These are phyloP conservation scores for Hanseniaspora taiwanica DNA, from an alignment of 805 yeast genomes.

Conservation along the genomic window DNA sequence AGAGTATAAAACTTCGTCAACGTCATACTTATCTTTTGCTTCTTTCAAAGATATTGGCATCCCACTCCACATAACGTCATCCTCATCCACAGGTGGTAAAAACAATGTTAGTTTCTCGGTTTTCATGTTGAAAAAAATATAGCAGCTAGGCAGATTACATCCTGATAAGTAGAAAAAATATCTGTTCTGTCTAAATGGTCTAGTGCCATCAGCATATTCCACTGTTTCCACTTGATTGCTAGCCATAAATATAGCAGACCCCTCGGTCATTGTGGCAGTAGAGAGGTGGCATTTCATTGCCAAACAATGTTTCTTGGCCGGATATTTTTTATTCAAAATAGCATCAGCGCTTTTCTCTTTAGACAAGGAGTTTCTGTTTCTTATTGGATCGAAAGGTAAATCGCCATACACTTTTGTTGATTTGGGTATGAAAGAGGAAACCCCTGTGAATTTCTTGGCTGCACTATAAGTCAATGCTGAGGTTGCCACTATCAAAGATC, in stretches of 20 bases:
- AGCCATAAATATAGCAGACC: slow-evolving; percentile 53
- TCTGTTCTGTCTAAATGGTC: slow-evolving; percentile 76
- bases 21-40: slow-evolving; percentile 56
- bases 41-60: slow-evolving; percentile 57
- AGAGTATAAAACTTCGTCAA: slow-evolving; percentile 64
- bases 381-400: slow-evolving; percentile 6
- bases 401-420: slow-evolving; percentile 1
- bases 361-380: slow-evolving; percentile 3
- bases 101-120: slow-evolving; percentile 53
- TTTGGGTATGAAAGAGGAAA: neutral
- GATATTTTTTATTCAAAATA: slow-evolving; percentile 42
- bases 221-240: slow-evolving; percentile 33
- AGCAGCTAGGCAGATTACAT: slow-evolving; percentile 65
- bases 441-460: slow-evolving; percentile 1
- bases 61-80: slow-evolving; percentile 96
- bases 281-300: slow-evolving; percentile 30
- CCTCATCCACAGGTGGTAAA: slow-evolving; percentile 72
- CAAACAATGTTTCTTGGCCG: slow-evolving; percentile 67
- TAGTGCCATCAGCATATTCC: slow-evolving; percentile 68
- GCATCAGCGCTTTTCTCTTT: slow-evolving; percentile 4
- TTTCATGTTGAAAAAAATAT: slow-evolving; percentile 42
- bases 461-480: slow-evolving; percentile 6
- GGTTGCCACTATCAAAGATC: slow-evolving; percentile 4
- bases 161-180: slow-evolving; percentile 85
- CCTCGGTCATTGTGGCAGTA: slow-evolving; percentile 17